Percentiles rank a stretch among this genome's conserved stretches.
phyloP scores from a whole-genome alignment of 306 rosid genomes.

The Rubus idaeus region DNA sequence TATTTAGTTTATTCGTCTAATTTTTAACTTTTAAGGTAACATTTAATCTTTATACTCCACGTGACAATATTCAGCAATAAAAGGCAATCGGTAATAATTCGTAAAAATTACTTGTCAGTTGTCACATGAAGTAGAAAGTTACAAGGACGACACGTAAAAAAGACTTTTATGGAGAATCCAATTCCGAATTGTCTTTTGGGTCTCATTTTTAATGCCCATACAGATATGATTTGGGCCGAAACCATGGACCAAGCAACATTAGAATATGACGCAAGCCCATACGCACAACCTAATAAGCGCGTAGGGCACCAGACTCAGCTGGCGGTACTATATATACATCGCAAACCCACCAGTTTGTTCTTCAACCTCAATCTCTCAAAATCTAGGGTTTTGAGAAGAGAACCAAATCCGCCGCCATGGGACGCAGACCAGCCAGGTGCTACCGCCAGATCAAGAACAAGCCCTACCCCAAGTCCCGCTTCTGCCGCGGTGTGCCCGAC shows the following conservation, averaged over 20 bases:
- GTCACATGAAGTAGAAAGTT: too few relatives aligned
- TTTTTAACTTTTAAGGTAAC: too few relatives aligned
- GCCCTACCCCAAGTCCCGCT: conserved; percentile 68
- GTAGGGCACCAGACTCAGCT: neutral
- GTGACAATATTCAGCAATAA: too few relatives aligned
- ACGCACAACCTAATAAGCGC: conserved; percentile 15
- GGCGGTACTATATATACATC: neutral
- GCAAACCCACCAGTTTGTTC: neutral
- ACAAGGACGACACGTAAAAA: too few relatives aligned
- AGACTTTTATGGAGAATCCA: too few relatives aligned
- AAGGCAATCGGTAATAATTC: too few relatives aligned
- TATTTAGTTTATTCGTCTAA: too few relatives aligned
- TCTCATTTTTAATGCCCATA: neutral
- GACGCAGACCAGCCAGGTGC: conserved; percentile 61
- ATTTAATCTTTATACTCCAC: too few relatives aligned
- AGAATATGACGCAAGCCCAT: conserved; percentile 36
- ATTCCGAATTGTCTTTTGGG: neutral
- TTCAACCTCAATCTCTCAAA: neutral
- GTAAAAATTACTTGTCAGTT: too few relatives aligned
- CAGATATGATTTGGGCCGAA: neutral
- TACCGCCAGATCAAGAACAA: conserved; percentile 74
- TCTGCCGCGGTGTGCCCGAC: conserved; percentile 69
- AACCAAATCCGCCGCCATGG: conserved; percentile 9
- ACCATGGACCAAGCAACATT: neutral
- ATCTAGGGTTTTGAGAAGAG: neutral